A percentile compares a stretch with the other conserved stretches of the same genome.
Evolutionary conservation across 768 basidiomycete genomes (phyloP).

Genomic region (Trametes cubensis): DNA sequence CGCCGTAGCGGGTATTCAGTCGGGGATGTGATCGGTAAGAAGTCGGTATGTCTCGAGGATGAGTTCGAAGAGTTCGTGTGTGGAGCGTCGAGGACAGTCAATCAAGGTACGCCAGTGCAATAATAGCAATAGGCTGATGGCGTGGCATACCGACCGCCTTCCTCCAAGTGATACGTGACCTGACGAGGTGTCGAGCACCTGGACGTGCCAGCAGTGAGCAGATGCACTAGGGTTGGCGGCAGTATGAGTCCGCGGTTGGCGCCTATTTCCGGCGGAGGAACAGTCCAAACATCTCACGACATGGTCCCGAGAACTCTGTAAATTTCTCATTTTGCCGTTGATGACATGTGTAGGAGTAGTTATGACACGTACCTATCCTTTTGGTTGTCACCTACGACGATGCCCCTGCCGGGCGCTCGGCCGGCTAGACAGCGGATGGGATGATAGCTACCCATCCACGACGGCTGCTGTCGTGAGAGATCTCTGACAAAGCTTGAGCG

Average conservation of each 20-base stretch:
- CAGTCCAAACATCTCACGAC: background rate
- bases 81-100: background rate
- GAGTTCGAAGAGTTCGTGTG: background rate
- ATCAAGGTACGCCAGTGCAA: background rate
- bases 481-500: background rate
- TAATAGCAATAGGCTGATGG: background rate
- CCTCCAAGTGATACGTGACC: background rate
- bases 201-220: background rate
- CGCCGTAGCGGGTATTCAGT: slow-evolving; percentile 1
- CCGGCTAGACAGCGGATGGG: slow-evolving; percentile 12
- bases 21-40: slow-evolving; percentile 10
- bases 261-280: too few species aligned
- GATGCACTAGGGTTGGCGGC: background rate
- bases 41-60: slow-evolving; percentile 5
- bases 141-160: background rate
- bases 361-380: background rate
- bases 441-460: background rate
- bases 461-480: background rate
- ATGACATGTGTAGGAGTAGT: background rate
- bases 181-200: background rate
- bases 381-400: background rate
- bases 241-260: too few species aligned
- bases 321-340: slow-evolving; percentile 1
- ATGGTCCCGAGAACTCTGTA: slow-evolving; percentile 5
- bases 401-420: slow-evolving; percentile 3